Conservation (phyloP, 805 yeast species). For the Metschnikowia similis region DNA sequence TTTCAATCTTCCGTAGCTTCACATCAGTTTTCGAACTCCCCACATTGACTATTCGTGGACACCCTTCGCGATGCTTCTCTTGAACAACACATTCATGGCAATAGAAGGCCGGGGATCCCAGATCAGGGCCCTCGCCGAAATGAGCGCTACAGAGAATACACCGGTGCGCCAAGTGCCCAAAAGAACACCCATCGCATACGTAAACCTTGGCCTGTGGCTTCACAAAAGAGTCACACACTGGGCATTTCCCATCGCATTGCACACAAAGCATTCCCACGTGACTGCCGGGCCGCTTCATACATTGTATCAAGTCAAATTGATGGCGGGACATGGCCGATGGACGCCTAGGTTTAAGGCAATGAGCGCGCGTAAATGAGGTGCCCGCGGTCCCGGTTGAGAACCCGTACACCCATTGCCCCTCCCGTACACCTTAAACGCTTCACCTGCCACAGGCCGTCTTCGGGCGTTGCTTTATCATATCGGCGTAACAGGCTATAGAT, state of each 20-base stretch:
- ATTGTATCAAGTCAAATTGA: conserved; percentile 78
- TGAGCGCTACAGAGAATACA: conserved; percentile 77
- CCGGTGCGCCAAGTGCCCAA: conserved; percentile 56
- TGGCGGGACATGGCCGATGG: conserved; percentile 68
- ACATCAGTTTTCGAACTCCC: conserved; percentile 73
- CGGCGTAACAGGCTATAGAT: too few relatives aligned
- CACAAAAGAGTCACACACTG: conserved; percentile 82
- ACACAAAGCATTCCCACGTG: conserved; percentile 68
- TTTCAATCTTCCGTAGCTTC: conserved; percentile 22
- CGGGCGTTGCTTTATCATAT: too few relatives aligned
- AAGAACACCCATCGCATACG: conserved; percentile 82
- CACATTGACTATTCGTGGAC: conserved; percentile 78
- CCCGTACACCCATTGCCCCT: too few relatives aligned
- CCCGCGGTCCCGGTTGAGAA: too few relatives aligned
- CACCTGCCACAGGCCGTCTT: too few relatives aligned
- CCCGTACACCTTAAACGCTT: too few relatives aligned
- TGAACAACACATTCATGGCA: conserved; percentile 78
- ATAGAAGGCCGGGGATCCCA: conserved; percentile 56
- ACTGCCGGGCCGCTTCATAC: conserved; percentile 82
- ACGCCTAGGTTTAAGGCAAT: too few relatives aligned
- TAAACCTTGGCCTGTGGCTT: conserved; percentile 63
- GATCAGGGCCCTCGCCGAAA: conserved; percentile 49
- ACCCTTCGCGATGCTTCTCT: conserved; percentile 87
- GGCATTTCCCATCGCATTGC: conserved; percentile 89
- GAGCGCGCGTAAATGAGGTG: too few relatives aligned